These are phyloP conservation scores for Naegleria lovaniensis DNA, from an alignment of 208 protist species.

Conservation along the genomic window DNA sequence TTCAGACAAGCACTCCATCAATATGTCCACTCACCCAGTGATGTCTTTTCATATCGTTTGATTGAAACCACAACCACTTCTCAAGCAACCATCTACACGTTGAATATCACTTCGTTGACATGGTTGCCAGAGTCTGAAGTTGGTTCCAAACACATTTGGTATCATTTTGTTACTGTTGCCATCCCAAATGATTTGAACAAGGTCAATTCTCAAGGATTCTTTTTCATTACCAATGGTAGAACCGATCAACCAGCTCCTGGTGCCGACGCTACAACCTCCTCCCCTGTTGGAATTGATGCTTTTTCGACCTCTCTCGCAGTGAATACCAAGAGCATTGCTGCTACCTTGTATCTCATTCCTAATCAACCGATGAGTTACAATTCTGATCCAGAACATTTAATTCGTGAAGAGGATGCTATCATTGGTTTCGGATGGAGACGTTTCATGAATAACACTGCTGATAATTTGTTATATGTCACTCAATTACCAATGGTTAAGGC, in stretches of 20 bases:
- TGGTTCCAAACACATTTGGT: neutral
- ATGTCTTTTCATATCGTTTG: too few species aligned
- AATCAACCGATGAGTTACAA: slow-evolving; percentile 35
- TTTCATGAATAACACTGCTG: slow-evolving; percentile 42
- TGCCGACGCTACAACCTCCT: neutral
- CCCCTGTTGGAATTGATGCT: too few species aligned
- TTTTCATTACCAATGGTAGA: neutral
- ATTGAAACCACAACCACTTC: too few species aligned
- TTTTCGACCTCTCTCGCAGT: neutral
- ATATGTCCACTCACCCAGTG: too few species aligned
- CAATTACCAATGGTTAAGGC: slow-evolving; percentile 56
- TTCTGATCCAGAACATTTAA: slow-evolving; percentile 24
- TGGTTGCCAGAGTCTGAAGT: neutral
- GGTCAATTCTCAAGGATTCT: neutral
- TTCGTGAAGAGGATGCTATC: slow-evolving; percentile 42
- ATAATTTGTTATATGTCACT: slow-evolving; percentile 45
- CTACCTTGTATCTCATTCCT: neutral
- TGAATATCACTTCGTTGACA: neutral
- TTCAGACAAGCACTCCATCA: too few species aligned
- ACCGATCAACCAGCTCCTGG: neutral
- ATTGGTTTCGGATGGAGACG: slow-evolving; percentile 45
- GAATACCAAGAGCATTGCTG: neutral
- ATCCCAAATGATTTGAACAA: neutral
- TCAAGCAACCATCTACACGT: neutral
- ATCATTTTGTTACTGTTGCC: neutral